Evolutionary conservation across 2,329 filamentous ascomycete genomes (phyloP), one percentile per base, ranked within the genome.

Genomic region (Taxawa tesnikishii): DNA sequence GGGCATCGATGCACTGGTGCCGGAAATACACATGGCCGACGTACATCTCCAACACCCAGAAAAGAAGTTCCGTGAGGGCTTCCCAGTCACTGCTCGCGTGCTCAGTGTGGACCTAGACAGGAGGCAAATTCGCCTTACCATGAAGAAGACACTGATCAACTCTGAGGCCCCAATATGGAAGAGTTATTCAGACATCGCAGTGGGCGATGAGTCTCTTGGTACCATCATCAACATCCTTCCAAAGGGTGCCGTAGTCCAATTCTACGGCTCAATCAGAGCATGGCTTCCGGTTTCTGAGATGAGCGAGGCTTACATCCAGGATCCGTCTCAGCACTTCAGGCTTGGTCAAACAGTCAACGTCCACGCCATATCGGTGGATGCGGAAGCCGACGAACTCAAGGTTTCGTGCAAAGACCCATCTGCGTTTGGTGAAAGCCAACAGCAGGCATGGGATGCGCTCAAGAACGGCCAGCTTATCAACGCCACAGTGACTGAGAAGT

Each of bases 251-350:
- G 74, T 88, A 12, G 80, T 98, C 32, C 84, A 93, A 51, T 98
- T 96, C 58, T 98, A 92, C 48, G 84, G 84, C 12, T 60, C 67
- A 6, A 66, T 98, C 13, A 74, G 75, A 42, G 92, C 81, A 6
- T 98, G 92, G 62, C 67, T 98, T 33, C 90, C 90, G 2, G 78
- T 93, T 1, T 83, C 83, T 1, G 88, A 98, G 58, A 98, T 98
- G 90, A 96, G 90, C 53, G 90, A 98, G 54, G 85, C 87, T 8
- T 94, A 80, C 50, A 94, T 98, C 48, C 73, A 80, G 43, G 82
- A 94, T 48, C 85, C 90, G 4, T 74, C 73, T 28, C 77, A 92
- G 48, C 87, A 96, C 57, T 98, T 98, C 63, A 76, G 79, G 21
- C 60, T 76, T 26, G 92, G 90, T 1, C 90, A 98, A 54, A 88